These are phyloP conservation scores for Chernovozyma aurita DNA, from an alignment of 1,139 yeast genomes.

Conservation along the genomic window DNA sequence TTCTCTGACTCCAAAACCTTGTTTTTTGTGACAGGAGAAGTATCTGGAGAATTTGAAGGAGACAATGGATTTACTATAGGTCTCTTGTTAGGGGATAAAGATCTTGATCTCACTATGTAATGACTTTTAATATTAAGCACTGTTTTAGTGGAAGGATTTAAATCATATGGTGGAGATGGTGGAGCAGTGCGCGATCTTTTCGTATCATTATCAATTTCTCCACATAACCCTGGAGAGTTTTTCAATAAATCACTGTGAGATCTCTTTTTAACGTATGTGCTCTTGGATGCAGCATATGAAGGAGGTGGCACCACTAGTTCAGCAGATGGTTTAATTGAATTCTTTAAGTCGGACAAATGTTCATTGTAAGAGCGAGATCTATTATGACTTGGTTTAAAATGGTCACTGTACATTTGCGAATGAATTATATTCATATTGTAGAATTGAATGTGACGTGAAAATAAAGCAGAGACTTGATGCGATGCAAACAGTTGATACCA, in stretches of 20 bases:
- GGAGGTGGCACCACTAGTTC: slow-evolving; percentile 6
- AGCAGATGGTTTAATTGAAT: slow-evolving; percentile 11
- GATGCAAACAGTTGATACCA: too few relatives aligned
- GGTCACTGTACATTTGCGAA: slow-evolving; percentile 26
- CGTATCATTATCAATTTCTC: slow-evolving; percentile 8
- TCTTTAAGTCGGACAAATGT: slow-evolving; percentile 25
- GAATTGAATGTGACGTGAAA: too few relatives aligned
- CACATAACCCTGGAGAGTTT: slow-evolving; percentile 8
- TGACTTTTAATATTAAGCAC: slow-evolving; percentile 4
- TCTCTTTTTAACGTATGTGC: slow-evolving; percentile 18
- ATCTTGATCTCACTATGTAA: slow-evolving; percentile 22
- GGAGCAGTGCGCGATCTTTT: slow-evolving; percentile 52
- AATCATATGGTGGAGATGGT: slow-evolving; percentile 38
- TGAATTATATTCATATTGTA: slow-evolving; percentile 21
- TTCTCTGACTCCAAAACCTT: not conserved
- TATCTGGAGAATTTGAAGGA: slow-evolving; percentile 27
- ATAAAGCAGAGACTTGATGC: too few relatives aligned
- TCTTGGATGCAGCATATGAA: slow-evolving; percentile 5
- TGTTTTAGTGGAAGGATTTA: not conserved
- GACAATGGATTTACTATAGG: slow-evolving; percentile 23
- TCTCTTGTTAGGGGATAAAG: slow-evolving; percentile 29
- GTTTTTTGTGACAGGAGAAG: slow-evolving; percentile 14
- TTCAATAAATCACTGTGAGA: slow-evolving; percentile 20
- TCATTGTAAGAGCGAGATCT: slow-evolving; percentile 33
- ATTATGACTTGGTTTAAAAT: slow-evolving; percentile 27